Percentiles rank a stretch among this genome's conserved stretches.
phyloP scores from a whole-genome alignment of 805 yeast species.

The Debaryomyces tyrocola region DNA sequence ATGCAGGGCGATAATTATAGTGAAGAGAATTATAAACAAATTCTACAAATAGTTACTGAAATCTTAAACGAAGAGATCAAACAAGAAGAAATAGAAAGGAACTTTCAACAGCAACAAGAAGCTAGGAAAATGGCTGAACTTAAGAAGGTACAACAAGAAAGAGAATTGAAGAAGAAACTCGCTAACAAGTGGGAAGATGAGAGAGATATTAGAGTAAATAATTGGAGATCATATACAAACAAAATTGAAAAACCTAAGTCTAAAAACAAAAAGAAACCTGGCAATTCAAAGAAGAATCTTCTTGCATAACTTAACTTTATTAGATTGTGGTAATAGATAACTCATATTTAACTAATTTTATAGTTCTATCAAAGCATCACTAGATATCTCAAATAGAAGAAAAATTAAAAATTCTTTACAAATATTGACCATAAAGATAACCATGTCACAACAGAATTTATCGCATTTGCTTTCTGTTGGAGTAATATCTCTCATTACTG shows the following conservation, averaged over 20 bases:
- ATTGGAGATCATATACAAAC: conserved; percentile 55
- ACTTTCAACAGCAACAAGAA: conserved; percentile 28
- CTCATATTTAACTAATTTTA: neutral
- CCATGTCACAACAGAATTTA: conserved; percentile 7
- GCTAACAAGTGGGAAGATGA: conserved; percentile 54
- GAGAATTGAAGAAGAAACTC: conserved; percentile 37
- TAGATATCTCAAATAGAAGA: neutral
- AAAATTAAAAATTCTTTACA: neutral
- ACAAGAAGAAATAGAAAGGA: conserved; percentile 25
- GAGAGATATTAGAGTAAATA: conserved; percentile 55
- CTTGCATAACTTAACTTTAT: conserved; percentile 2
- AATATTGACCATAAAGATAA: neutral
- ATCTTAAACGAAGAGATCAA: conserved; percentile 41
- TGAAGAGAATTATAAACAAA: conserved; percentile 6
- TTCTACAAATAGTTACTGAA: conserved; percentile 42
- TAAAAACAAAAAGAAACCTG: conserved; percentile 34
- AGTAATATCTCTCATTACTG: conserved; percentile 36
- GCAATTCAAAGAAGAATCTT: conserved; percentile 3
- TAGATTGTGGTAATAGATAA: too few species aligned
- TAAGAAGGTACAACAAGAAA: conserved; percentile 36
- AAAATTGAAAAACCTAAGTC: conserved; percentile 47
- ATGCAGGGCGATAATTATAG: neutral
- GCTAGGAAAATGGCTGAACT: conserved; percentile 20
- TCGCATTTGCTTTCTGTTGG: conserved; percentile 33
- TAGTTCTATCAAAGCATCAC: neutral